Evolutionary conservation across 345 rosid genomes (phyloP).

Genomic region (Linum tenue): DNA sequence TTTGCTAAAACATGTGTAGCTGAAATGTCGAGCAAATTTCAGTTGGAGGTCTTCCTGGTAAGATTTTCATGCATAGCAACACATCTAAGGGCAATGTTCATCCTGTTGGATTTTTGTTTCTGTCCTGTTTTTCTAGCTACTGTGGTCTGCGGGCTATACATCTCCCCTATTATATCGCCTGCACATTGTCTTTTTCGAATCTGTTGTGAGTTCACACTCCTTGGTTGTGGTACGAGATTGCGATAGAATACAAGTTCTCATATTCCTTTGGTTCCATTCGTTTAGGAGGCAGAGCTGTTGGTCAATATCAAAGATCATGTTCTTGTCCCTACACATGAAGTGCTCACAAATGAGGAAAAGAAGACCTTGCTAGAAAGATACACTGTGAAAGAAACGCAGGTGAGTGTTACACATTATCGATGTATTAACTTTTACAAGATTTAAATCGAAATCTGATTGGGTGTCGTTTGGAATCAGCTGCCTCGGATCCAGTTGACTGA

Average conservation of each 20-base stretch:
- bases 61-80: neutral
- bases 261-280: constrained; percentile 2
- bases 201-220: neutral
- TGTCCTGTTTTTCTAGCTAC: neutral
- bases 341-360: constrained; percentile 63
- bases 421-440: neutral
- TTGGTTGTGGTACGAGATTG: neutral
- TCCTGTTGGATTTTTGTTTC: neutral
- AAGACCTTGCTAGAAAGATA: constrained; percentile 67
- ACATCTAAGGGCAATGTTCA: neutral
- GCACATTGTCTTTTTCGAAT: neutral
- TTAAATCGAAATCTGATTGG: neutral
- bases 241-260: neutral
- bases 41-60: constrained; percentile 86
- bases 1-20: constrained; percentile 67
- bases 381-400: constrained; percentile 83
- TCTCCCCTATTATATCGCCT: neutral
- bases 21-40: constrained; percentile 62
- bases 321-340: constrained; percentile 75
- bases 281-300: constrained; percentile 63
- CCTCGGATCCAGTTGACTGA: constrained; percentile 56
- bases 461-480: constrained; percentile 25
- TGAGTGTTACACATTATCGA: constrained; percentile 9
- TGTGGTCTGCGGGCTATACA: neutral
- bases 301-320: constrained; percentile 69